Evolutionary conservation across 108 stramenopile species (phyloP), one percentile per base, ranked within the genome.

Genomic region (Mediolabrus comicus): DNA sequence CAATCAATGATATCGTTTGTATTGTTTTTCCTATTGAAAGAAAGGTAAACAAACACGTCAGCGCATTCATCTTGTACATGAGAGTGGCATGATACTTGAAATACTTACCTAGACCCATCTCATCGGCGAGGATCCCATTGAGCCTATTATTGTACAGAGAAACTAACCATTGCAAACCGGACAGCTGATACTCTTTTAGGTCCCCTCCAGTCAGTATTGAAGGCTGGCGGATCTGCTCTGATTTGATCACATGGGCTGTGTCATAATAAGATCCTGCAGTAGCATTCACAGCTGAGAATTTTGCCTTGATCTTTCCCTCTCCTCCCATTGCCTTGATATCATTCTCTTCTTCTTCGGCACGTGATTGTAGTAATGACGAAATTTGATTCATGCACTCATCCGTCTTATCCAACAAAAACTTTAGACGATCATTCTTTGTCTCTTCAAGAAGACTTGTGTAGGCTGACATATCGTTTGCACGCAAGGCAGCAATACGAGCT

Each of bases 151-250:
- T 93, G 77, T 93, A 94, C 35, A 98, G 86, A 36, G 89, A 92
- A 33, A 98, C 94, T 70, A 99, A 72, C 98, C 98, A 99, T 72
- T 97, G 92, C 67, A 99, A 77, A 28, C 99, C 99, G 51, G 89
- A 53, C 55, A 97, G 59, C 81, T 99, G 99, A 79, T 99, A 99
- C 73, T 96, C 96, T 61, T 98, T 94, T 65, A 99, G 46, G 54
- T 88, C 87, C 7, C 92, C 95, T 25, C 86, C 87, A n/a, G 78
- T 75, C 27, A 91, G 62, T 59, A 92, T 85, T 24, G 77, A 83
- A 27, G 91, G 94, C 61, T 92, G 91, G 27, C 86, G 82, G 12
- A 95, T 90, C 78, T 89, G 84, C 65, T 92, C 94, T 31, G 70
- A 74, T 52, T 84, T 73, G 56, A 82, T 69, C 12, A 74, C 77